Conservation (phyloP, 2,329 filamentous ascomycete species). For the Coniochaeta sp. region DNA sequence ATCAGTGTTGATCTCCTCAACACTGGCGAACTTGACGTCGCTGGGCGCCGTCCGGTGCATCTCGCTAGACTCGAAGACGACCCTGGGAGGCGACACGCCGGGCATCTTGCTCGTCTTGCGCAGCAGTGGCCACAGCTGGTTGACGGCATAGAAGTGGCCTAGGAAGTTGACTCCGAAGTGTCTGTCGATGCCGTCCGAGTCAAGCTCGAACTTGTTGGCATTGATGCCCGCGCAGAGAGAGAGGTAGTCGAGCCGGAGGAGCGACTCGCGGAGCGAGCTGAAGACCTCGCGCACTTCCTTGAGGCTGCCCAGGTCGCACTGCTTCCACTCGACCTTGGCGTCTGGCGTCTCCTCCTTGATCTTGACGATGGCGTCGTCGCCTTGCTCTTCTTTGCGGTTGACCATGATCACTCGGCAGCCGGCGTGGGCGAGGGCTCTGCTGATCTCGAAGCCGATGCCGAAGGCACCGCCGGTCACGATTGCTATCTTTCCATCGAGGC, state of each 20-base stretch:
- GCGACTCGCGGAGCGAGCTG: slow-evolving; percentile 21
- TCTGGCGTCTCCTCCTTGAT: slow-evolving; percentile 19
- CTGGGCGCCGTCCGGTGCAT: slow-evolving; percentile 30
- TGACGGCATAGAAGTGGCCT: slow-evolving; percentile 34
- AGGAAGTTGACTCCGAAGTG: slow-evolving; percentile 38
- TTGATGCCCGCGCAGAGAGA: slow-evolving; percentile 36
- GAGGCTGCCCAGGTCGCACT: slow-evolving; percentile 32
- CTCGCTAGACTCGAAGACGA: slow-evolving; percentile 33
- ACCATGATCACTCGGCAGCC: slow-evolving; percentile 29
- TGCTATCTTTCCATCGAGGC: slow-evolving; percentile 27
- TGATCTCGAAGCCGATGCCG: slow-evolving; percentile 30
- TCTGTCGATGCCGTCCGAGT: slow-evolving; percentile 31
- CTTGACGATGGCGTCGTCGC: slow-evolving; percentile 17
- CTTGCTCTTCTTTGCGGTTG: slow-evolving; percentile 25
- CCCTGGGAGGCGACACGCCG: slow-evolving; percentile 24
- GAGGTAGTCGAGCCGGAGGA: slow-evolving; percentile 32
- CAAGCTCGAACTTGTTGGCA: slow-evolving; percentile 27
- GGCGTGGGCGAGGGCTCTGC: slow-evolving; percentile 23
- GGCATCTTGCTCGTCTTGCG: slow-evolving; percentile 29
- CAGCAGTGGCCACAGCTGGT: slow-evolving; percentile 33
- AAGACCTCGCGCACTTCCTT: slow-evolving; percentile 30
- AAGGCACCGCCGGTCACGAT: slow-evolving; percentile 29
- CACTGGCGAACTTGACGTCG: slow-evolving; percentile 25
- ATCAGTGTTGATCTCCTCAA: slow-evolving; percentile 32
- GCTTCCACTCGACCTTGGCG: slow-evolving; percentile 29